Conservation (phyloP, 352 stramenopile genomes). For the Peronospora farinosa region DNA sequence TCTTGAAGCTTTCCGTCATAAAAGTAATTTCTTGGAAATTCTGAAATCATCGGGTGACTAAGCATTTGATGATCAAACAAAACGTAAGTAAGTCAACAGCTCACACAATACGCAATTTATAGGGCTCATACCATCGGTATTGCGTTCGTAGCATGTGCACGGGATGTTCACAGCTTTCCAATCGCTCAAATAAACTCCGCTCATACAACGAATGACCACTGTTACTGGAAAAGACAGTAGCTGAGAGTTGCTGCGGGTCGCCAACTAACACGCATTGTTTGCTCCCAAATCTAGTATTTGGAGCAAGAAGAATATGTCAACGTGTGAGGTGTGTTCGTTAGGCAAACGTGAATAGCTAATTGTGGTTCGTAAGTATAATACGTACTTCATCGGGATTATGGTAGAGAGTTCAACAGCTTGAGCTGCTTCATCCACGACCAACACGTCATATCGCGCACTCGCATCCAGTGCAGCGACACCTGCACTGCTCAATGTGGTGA, state of each 20-base stretch:
- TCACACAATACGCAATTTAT: not conserved
- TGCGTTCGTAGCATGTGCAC: conserved; percentile 87
- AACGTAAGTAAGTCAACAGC: conserved; percentile 9
- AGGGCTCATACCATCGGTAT: conserved; percentile 55
- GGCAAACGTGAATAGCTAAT: conserved; percentile 1
- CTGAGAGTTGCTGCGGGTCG: conserved; percentile 89
- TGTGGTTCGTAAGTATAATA: conserved; percentile 3
- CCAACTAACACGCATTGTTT: conserved; percentile 89
- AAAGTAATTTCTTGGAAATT: conserved; percentile 81
- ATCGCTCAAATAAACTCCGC: conserved; percentile 88
- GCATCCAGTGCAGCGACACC: conserved; percentile 77
- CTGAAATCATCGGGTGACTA: conserved; percentile 78
- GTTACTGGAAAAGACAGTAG: conserved; percentile 89
- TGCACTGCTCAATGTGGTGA: conserved; percentile 88
- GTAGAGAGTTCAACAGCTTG: conserved; percentile 83
- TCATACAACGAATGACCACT: conserved; percentile 84
- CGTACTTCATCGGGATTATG: conserved; percentile 88
- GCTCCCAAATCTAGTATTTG: conserved; percentile 65
- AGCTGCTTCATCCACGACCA: conserved; percentile 84
- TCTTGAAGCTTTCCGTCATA: conserved; percentile 82
- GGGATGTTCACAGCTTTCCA: conserved; percentile 83
- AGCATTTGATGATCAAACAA: conserved; percentile 1
- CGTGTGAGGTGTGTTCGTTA: conserved; percentile 2
- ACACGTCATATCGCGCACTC: conserved; percentile 68
- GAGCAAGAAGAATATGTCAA: not conserved